phyloP scores from a whole-genome alignment of 2,329 filamentous ascomycete species.

The Pseudogymnoascus sp. region DNA sequence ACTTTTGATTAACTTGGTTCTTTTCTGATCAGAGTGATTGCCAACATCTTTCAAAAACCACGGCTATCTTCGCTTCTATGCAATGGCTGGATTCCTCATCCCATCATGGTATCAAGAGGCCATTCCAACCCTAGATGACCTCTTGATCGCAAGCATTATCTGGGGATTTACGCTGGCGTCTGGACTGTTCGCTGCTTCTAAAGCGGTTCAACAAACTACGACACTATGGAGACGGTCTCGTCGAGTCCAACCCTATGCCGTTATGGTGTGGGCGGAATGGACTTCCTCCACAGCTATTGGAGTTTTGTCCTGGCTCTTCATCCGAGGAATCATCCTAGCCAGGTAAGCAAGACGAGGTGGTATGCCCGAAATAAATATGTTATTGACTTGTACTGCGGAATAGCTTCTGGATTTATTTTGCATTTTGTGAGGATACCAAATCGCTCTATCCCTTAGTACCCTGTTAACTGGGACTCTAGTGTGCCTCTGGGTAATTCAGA shows the following conservation, averaged over 20 bases:
- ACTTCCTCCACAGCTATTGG: conserved; percentile 32
- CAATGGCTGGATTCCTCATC: background rate
- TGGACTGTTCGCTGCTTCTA: conserved; percentile 28
- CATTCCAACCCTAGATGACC: conserved; percentile 20
- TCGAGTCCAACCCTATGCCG: conserved; percentile 31
- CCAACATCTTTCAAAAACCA: background rate
- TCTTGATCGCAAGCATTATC: conserved; percentile 30
- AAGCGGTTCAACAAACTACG: conserved; percentile 30
- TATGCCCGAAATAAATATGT: background rate
- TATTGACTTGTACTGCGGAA: background rate
- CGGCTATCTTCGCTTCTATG: background rate
- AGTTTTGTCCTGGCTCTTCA: conserved; percentile 33
- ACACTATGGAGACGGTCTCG: conserved; percentile 27
- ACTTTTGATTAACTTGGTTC: background rate
- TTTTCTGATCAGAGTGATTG: background rate
- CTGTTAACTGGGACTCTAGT: conserved; percentile 20
- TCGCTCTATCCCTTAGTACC: background rate
- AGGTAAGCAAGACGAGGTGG: conserved; percentile 22
- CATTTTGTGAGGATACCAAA: conserved; percentile 15
- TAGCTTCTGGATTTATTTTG: conserved; percentile 21
- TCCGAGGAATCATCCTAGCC: conserved; percentile 29
- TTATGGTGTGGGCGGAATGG: conserved; percentile 39
- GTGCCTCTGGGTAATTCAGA: conserved; percentile 36
- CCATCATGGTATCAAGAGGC: background rate
- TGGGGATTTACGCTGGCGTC: conserved; percentile 33